phyloP scores from a whole-genome alignment of 768 basidiomycete genomes.

The Phlegmacium glaucopus region DNA sequence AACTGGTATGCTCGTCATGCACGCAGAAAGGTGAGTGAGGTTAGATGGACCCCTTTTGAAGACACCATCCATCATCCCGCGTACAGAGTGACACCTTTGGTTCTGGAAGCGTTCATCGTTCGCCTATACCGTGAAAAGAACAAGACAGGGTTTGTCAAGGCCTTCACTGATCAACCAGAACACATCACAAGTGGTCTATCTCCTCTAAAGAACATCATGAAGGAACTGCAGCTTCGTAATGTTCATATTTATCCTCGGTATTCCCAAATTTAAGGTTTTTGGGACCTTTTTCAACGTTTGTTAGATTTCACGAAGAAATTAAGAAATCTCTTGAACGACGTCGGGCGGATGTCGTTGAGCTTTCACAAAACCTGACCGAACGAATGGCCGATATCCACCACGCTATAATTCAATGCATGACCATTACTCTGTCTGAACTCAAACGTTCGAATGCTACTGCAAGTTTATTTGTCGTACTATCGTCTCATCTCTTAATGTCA shows the following conservation, averaged over 20 bases:
- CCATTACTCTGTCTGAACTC: slow-evolving; percentile 80
- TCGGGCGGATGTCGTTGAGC: slow-evolving; percentile 87
- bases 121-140: slow-evolving; percentile 90
- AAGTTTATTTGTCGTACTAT: slow-evolving; percentile 24
- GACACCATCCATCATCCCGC: neutral
- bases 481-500: neutral
- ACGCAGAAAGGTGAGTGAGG: slow-evolving; percentile 78
- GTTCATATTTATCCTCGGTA: slow-evolving; percentile 93
- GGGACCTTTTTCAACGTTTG: neutral
- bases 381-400: slow-evolving; percentile 91
- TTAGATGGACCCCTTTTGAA: neutral
- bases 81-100: slow-evolving; percentile 75
- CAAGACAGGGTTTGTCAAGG: slow-evolving; percentile 88
- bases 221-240: slow-evolving; percentile 84
- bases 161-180: slow-evolving; percentile 96
- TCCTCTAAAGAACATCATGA: slow-evolving; percentile 89
- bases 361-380: slow-evolving; percentile 82
- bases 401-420: slow-evolving; percentile 93
- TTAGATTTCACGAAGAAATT: slow-evolving; percentile 87
- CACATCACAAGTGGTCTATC: slow-evolving; percentile 90
- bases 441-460: slow-evolving; percentile 77
- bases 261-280: neutral
- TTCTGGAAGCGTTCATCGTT: slow-evolving; percentile 90
- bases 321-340: slow-evolving; percentile 79
- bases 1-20: slow-evolving; percentile 85